Evolutionary conservation across 352 stramenopile genomes (phyloP), one percentile per base, ranked within the genome.

Genomic region (Globisporangium takayamanum): DNA sequence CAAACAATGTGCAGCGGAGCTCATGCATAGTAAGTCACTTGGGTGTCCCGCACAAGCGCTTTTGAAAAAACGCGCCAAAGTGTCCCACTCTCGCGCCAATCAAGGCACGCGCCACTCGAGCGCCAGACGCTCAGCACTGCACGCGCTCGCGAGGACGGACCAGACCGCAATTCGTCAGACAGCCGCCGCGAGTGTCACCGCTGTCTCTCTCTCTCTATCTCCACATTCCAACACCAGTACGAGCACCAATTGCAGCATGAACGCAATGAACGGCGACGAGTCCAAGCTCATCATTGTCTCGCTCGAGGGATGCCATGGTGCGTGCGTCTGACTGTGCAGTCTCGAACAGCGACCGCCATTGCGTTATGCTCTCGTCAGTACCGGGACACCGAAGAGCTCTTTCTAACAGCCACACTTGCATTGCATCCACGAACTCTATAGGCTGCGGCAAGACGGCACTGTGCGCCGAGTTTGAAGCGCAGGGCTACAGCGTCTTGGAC

Each of bases 241-340:
- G 5, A 44, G 5, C 33, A 48, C 11, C 47, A 62, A 33, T n/a
- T 55, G 16, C 47, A 62, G 37, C 30, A 62, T 62, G 47, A 55
- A 50, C 56, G 14, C 55, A 45, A 18, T 45, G 41, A 45, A 45
- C n/a, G 49, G 28, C 28, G 28, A 70, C 30, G 71, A 80, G 45
- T 67, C 72, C 16, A 88, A 89, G 67, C 73, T 96, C 36, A 74
- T 94, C 42, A 73, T 96, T 53, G 74, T 96, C 47, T 88, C 80
- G 22, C 70, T 96, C 25, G 87, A 96, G 75, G 87, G 87, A 60
- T 96, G 85, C 73, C 87, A 96, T 61, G 87, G 79, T 83, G 61
- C 22, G 55, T 53, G 55, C 37, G 28, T 33, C 5, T 33, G 28
- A 6, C 28, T 3, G 28, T 50, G 45, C 20, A 5, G 47, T 36